Evolutionary conservation across 148 eudicot genomes (phyloP).

Genomic region (Simmondsia chinensis): DNA sequence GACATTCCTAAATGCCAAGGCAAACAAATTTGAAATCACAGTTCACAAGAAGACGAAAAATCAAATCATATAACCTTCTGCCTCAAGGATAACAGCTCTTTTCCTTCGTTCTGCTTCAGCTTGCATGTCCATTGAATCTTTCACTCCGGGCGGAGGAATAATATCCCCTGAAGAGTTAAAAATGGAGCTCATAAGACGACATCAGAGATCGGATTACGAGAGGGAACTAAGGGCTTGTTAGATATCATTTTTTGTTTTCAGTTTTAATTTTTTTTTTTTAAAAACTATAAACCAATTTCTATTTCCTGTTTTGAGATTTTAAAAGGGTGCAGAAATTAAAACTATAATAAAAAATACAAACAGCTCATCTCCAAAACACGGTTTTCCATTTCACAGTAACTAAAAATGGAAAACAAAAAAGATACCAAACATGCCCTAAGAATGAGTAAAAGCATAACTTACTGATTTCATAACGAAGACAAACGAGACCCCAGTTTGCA

Average conservation of each 20-base stretch:
- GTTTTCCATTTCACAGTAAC: too few species aligned
- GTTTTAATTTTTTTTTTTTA: too few species aligned
- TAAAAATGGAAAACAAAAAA: neutral
- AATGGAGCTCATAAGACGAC: neutral
- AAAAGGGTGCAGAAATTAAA: too few species aligned
- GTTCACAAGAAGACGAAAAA: neutral
- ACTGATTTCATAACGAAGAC: constrained; percentile 97
- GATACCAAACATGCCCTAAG: neutral
- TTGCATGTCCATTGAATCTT: constrained; percentile 94
- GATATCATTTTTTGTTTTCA: too few species aligned
- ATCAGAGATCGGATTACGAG: too few species aligned
- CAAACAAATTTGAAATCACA: neutral
- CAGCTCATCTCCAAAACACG: too few species aligned
- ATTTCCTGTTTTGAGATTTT: neutral
- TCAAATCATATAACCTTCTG: constrained; percentile 57
- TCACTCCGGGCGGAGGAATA: constrained; percentile 79
- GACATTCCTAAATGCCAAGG: neutral
- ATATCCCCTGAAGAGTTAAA: constrained; percentile 64
- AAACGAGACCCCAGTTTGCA: constrained; percentile 73
- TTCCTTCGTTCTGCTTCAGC: constrained; percentile 97
- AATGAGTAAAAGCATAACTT: constrained; percentile 7
- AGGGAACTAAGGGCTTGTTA: too few species aligned
- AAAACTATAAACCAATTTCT: too few species aligned
- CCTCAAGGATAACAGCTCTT: constrained; percentile 87
- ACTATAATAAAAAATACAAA: too few species aligned